Evolutionary conservation across 768 basidiomycete genomes (phyloP).

Genomic region (Dioszegia hungarica): DNA sequence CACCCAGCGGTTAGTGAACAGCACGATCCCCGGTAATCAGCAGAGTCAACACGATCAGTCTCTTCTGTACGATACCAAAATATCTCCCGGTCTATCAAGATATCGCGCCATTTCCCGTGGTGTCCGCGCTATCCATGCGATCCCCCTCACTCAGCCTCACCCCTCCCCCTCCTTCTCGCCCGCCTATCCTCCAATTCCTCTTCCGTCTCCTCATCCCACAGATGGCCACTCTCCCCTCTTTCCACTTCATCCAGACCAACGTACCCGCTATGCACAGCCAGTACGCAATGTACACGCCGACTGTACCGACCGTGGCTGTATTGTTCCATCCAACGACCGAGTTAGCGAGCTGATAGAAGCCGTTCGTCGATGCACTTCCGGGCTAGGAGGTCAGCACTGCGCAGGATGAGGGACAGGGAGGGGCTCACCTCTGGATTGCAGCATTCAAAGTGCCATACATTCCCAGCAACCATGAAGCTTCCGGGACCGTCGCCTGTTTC

Average conservation of each 20-base stretch:
- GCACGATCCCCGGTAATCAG: too few species aligned
- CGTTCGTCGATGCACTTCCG: conserved; percentile 27
- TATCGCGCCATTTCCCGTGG: too few species aligned
- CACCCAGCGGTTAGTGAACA: too few species aligned
- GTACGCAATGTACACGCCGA: conserved; percentile 86
- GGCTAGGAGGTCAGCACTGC: conserved; percentile 14
- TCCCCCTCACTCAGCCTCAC: too few species aligned
- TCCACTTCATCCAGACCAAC: conserved; percentile 57
- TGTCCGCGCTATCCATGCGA: too few species aligned
- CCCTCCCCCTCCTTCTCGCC: too few species aligned
- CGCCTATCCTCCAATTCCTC: too few species aligned
- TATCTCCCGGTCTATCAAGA: too few species aligned
- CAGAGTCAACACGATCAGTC: too few species aligned
- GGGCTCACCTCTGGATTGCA: conserved; percentile 39
- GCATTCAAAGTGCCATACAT: conserved; percentile 60
- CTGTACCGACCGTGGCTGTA: conserved; percentile 70
- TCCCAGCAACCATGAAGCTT: conserved; percentile 71
- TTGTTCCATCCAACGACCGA: conserved; percentile 73
- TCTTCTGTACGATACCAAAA: too few species aligned
- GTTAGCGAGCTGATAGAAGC: conserved; percentile 59
- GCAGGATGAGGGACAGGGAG: too few species aligned
- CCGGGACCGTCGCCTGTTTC: conserved; percentile 67
- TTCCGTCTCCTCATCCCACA: not conserved
- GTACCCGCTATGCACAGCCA: conserved; percentile 74
- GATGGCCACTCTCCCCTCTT: conserved; percentile 45